Conservation (phyloP, 768 basidiomycete species). For the Rhodosporidiobolus odoratus region DNA sequence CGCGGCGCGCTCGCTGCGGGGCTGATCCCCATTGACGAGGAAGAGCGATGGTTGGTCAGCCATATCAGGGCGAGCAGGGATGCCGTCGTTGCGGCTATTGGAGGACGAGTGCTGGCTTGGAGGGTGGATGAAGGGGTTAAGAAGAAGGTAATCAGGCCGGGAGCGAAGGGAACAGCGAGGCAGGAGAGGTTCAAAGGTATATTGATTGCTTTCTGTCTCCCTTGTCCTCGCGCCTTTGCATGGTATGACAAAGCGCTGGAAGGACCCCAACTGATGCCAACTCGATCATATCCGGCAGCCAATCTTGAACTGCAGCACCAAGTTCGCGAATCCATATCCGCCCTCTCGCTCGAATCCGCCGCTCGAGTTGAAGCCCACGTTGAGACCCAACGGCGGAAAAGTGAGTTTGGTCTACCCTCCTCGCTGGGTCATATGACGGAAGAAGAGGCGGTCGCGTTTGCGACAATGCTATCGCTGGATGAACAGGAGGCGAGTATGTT, state of each 20-base stretch:
- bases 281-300: slow-evolving; percentile 13
- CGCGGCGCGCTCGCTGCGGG: slow-evolving; percentile 21
- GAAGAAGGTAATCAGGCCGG: slow-evolving; percentile 11
- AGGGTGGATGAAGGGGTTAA: slow-evolving; percentile 3
- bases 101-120: slow-evolving; percentile 31
- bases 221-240: too few relatives aligned
- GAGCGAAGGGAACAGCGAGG: slow-evolving; percentile 19
- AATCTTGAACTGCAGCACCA: slow-evolving; percentile 33
- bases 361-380: slow-evolving; percentile 9
- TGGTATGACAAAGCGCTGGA: neutral
- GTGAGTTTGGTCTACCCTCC: slow-evolving; percentile 27
- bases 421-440: slow-evolving; percentile 34
- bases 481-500: slow-evolving; percentile 17
- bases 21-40: slow-evolving; percentile 17
- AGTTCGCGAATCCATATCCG: slow-evolving; percentile 32
- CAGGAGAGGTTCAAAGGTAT: slow-evolving; percentile 32
- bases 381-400: slow-evolving; percentile 4
- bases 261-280: neutral
- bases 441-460: slow-evolving; percentile 34
- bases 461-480: slow-evolving; percentile 27
- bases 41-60: slow-evolving; percentile 33
- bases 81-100: slow-evolving; percentile 30
- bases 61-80: slow-evolving; percentile 24
- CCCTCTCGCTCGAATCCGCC: slow-evolving; percentile 20
- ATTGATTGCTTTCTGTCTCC: neutral